phyloP scores from a whole-genome alignment of 306 rosid genomes.

The Vigna trinervia region DNA sequence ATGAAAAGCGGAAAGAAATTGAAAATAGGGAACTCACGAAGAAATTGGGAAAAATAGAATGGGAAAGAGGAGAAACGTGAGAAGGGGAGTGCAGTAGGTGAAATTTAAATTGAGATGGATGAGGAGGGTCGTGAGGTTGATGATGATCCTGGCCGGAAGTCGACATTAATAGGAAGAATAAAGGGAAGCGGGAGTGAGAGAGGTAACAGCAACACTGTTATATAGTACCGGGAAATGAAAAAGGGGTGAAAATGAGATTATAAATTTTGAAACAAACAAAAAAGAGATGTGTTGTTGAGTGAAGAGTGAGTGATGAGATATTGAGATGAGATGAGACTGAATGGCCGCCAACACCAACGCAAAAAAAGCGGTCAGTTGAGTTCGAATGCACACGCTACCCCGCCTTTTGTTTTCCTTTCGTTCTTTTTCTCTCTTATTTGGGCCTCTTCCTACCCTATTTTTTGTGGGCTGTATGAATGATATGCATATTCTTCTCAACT shows the following conservation, averaged over 20 bases:
- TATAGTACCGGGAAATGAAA: neutral
- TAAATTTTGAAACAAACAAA: too few species aligned
- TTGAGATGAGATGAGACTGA: conserved; percentile 1
- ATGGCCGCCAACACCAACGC: conserved; percentile 19
- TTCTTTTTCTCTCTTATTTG: neutral
- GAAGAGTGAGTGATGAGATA: neutral
- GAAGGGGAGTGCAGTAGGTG: conserved; percentile 26
- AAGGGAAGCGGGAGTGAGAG: neutral
- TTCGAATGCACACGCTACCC: conserved; percentile 47
- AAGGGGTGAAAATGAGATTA: neutral
- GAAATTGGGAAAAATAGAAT: conserved; percentile 11
- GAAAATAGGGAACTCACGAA: conserved; percentile 17
- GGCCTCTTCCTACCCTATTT: neutral
- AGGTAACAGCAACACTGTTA: conserved; percentile 7
- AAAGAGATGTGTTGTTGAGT: neutral
- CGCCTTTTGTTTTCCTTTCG: conserved; percentile 32
- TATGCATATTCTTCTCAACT: too few species aligned
- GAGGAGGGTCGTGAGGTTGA: neutral
- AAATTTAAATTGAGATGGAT: conserved; percentile 37
- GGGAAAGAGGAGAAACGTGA: neutral
- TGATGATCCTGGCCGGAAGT: conserved; percentile 41
- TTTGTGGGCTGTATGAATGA: too few species aligned
- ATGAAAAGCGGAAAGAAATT: neutral
- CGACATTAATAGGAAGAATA: conserved; percentile 35
- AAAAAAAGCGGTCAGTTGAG: conserved; percentile 38